Evolutionary conservation across 2,329 filamentous ascomycete genomes (phyloP), one percentile per base, ranked within the genome.

Genomic region (Westerdykella ornata): DNA sequence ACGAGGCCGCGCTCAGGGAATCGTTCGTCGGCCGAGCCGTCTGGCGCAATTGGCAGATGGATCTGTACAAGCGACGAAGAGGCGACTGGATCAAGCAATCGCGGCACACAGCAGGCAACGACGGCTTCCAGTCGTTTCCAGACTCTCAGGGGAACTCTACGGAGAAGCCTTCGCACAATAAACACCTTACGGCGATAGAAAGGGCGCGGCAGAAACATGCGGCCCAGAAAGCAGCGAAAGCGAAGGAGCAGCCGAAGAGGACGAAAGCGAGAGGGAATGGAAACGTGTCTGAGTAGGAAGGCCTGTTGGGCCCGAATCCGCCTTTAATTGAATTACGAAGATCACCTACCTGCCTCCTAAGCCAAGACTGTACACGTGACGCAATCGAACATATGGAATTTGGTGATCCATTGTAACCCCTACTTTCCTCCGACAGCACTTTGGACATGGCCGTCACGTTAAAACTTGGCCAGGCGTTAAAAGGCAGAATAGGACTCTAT

Each of bases 31-130:
- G 83, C 2, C 70, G 82, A 26, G 80, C 78, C 3, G 81, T 86
- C 9, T 85, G 82, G 81, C 73, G 79, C 49, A 86, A 85, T 56
- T 87, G 83, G 82, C 75, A 72, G 28, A 82, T 86, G 76, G 83
- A 87, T 62, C 64, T 83, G 5, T 86, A 82, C 63, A 82, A 81
- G 57, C 70, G 80, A 19, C 69, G 74, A 39, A 69, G 78, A 31
- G 70, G 68, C 5, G 80, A 84, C 42, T 87, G 83, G 83, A 71
- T 81, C 43, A 71, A 70, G 42, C 73, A 78, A 50, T 76, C 76
- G 9, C 81, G 80, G 39, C 62, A 63, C 42, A 68, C 68, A 29
- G 72, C 70, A n/a, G 70, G 68, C 37, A 73, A 72, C 43, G 70
- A 73, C 9, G 71, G 70, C 0, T 74, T 74, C 53, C 69, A 72